Evolutionary conservation across 2,329 filamentous ascomycete species (phyloP).

Genomic region (Cladophialophora exuberans): DNA sequence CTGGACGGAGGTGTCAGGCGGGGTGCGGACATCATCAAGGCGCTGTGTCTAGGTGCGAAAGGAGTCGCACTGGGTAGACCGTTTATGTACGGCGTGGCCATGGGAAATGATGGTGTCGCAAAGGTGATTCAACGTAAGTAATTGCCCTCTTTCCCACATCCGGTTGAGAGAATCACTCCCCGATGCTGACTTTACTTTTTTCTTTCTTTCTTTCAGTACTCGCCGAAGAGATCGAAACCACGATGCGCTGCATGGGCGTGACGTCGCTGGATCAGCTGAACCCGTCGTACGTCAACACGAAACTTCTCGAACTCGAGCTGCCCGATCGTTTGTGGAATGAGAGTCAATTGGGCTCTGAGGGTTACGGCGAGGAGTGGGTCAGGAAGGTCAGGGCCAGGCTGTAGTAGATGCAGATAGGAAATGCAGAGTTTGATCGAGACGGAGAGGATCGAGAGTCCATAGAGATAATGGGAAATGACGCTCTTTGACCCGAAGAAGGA

Average conservation of each 20-base stretch:
- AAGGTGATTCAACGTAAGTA: constrained; percentile 46
- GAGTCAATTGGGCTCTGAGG: not conserved
- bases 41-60: constrained; percentile 56
- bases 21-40: constrained; percentile 60
- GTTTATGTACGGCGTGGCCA: constrained; percentile 55
- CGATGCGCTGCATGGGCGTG: constrained; percentile 52
- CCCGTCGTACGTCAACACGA: constrained; percentile 48
- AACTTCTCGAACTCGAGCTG: constrained; percentile 38
- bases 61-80: constrained; percentile 59
- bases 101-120: constrained; percentile 58
- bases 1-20: constrained; percentile 59
- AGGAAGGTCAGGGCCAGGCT: not conserved
- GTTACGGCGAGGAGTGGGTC: constrained; percentile 4
- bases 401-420: not conserved
- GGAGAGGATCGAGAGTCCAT: too few species aligned
- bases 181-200: too few species aligned
- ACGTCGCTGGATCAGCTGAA: constrained; percentile 47
- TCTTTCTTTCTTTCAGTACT: constrained; percentile 21
- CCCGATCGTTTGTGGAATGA: constrained; percentile 19
- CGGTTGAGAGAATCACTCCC: not conserved
- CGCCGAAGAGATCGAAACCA: constrained; percentile 50
- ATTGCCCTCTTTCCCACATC: not conserved
- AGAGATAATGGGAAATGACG: too few species aligned
- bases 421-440: too few species aligned
- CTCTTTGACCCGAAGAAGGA: too few species aligned